phyloP scores from a whole-genome alignment of 2,329 filamentous ascomycete species.

The Nemania abortiva region DNA sequence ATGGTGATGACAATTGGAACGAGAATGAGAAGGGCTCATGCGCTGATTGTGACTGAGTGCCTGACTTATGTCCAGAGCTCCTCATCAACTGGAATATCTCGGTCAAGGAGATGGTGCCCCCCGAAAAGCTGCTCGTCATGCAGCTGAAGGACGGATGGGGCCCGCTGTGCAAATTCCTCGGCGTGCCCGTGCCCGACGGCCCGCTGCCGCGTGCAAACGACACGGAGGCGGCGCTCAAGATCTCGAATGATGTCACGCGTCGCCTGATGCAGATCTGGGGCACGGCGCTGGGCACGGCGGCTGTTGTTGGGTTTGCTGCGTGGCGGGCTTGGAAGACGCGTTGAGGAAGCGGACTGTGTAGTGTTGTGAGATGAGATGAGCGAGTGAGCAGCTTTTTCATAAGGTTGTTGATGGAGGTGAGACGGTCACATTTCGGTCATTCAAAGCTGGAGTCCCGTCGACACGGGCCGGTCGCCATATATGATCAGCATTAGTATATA shows the following conservation, averaged over 20 bases:
- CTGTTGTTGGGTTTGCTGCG: conserved; percentile 24
- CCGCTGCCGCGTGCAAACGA: conserved; percentile 46
- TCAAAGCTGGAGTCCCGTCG: no score
- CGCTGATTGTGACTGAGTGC: no score
- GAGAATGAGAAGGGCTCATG: no score
- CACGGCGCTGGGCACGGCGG: conserved; percentile 21
- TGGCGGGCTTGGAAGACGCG: conserved; percentile 33
- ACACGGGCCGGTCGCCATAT: no score
- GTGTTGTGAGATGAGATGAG: neutral
- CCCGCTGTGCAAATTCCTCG: conserved; percentile 45
- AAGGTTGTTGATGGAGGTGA: no score
- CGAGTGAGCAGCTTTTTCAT: no score
- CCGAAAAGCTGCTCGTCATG: conserved; percentile 44
- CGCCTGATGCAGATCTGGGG: conserved; percentile 36
- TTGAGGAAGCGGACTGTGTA: neutral
- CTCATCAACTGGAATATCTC: conserved; percentile 33
- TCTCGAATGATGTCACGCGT: conserved; percentile 26
- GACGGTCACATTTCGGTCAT: neutral
- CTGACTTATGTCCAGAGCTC: conserved; percentile 15
- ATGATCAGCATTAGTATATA: no score
- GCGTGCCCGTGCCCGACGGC: conserved; percentile 41
- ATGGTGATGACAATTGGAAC: no score
- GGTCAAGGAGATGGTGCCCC: conserved; percentile 40
- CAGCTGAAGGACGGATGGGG: conserved; percentile 46
- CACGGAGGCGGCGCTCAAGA: conserved; percentile 41